Percentiles rank a stretch among this genome's conserved stretches.
Evolutionary conservation across 495 filamentous ascomycete species (phyloP).

Genomic region (Alectoria sarmentosa): DNA sequence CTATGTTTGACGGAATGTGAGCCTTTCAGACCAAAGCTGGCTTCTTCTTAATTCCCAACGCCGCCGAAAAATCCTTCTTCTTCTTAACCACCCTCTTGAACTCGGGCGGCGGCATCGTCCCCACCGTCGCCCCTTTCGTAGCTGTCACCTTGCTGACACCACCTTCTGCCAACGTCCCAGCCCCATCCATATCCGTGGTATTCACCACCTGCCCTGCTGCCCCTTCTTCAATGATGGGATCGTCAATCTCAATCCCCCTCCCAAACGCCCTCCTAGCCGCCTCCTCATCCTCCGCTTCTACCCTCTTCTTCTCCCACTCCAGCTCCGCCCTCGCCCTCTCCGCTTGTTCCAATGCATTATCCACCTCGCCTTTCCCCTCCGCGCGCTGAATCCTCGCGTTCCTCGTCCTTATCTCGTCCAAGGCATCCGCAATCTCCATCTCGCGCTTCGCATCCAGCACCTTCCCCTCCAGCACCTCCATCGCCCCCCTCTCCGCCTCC

Average conservation of each 20-base stretch:
- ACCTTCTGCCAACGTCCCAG: constrained; percentile 32
- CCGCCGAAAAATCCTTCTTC: constrained; percentile 66
- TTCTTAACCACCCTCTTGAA: constrained; percentile 77
- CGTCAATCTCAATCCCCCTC: constrained; percentile 48
- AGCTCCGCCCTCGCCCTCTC: constrained; percentile 32
- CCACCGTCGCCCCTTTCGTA: constrained; percentile 27
- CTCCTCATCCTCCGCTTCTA: constrained; percentile 83
- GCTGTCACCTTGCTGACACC: constrained; percentile 19
- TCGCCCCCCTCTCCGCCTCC: constrained; percentile 58
- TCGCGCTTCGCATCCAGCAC: constrained; percentile 90
- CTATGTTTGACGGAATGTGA: not conserved
- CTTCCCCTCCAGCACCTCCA: constrained; percentile 74
- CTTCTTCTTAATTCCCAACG: constrained; percentile 91
- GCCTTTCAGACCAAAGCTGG: constrained; percentile 38
- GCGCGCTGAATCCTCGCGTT: constrained; percentile 81
- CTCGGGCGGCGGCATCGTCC: constrained; percentile 49
- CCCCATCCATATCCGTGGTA: constrained; percentile 30
- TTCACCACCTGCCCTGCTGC: constrained; percentile 19
- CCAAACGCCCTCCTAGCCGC: constrained; percentile 72
- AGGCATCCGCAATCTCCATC: constrained; percentile 92
- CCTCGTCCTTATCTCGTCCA: constrained; percentile 88
- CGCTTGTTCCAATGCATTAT: constrained; percentile 39
- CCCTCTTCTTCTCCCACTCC: constrained; percentile 53
- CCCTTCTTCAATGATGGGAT: constrained; percentile 29
- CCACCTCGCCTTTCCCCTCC: constrained; percentile 49